Evolutionary conservation across 2,329 filamentous ascomycete species (phyloP), one percentile per base, ranked within the genome.

Genomic region (Mollisia scopiformis): DNA sequence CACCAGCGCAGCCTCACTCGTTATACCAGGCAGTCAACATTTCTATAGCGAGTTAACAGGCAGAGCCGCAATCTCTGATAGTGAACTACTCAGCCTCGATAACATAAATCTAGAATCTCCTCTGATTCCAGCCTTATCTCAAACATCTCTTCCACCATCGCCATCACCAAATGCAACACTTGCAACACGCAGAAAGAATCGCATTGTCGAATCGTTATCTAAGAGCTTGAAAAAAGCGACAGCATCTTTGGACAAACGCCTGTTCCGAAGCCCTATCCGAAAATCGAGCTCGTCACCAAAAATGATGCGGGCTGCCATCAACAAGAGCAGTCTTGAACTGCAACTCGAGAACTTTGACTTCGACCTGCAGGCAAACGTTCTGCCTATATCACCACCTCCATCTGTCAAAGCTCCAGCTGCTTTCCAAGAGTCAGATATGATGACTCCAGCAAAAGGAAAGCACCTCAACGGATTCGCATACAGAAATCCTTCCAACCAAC

Each of bases 311-410:
- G 62, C 72, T 49, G 68, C 75, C 76, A 68, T 72, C 72, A 77
- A 75, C 70, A 80, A 70, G 76, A 35, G 73, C 78, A 73, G 72
- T 76, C 69, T 77, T 71, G 72, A 79, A 61, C 76, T 85, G 47
- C 79, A 84, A 60, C 51, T 61, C 10, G 65, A 70, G 6, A 80
- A 80, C 62, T 84, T 84, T 69, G 77, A 77, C 62, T 72, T 84
- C 46, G 78, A 80, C 51, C 72, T 77, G 64, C 75, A 79, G 16
- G 74, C 79, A 58, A 75, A 78, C 58, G 69, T 72, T 41, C 68
- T 77, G 11, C 75, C 79, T 60, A 69, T 79, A 14, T 80, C 80
- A 23, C 77, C 80, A 43, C 78, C 79, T 50, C 75, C 75, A 59
- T 79, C 80, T 43, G 76, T 76, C 58, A 78, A 75, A 55, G 72